Evolutionary conservation across 257 asterid species (phyloP).

Genomic region (Schizonepeta tenuifolia): DNA sequence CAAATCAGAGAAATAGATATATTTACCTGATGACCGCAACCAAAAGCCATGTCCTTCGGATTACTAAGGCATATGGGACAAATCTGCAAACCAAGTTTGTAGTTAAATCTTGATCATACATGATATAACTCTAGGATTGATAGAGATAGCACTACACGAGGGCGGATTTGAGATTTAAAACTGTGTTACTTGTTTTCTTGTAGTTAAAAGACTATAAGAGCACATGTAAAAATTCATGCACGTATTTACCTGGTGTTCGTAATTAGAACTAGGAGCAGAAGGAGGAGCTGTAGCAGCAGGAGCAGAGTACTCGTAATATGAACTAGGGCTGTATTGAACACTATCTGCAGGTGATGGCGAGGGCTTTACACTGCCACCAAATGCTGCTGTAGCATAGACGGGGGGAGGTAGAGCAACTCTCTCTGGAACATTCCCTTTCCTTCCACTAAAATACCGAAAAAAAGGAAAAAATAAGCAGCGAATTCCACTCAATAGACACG

Average conservation of each 20-base stretch:
- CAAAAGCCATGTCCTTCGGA: slow-evolving; percentile 92
- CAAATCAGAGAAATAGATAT: background rate
- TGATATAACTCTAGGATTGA: background rate
- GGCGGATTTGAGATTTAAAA: background rate
- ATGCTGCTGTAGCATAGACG: slow-evolving; percentile 46
- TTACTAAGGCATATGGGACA: slow-evolving; percentile 84
- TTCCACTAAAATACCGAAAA: slow-evolving; percentile 43
- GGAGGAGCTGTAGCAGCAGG: slow-evolving; percentile 51
- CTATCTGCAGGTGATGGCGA: slow-evolving; percentile 41
- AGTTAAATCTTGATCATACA: background rate
- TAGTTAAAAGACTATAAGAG: background rate
- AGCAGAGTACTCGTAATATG: slow-evolving; percentile 42
- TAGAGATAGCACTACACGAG: background rate
- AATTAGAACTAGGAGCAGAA: slow-evolving; percentile 57
- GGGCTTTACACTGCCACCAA: slow-evolving; percentile 43
- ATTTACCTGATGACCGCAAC: slow-evolving; percentile 94
- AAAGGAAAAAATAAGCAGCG: background rate
- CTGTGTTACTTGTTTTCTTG: background rate
- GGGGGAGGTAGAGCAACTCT: slow-evolving; percentile 89
- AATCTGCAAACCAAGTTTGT: slow-evolving; percentile 48
- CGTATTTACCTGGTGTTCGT: slow-evolving; percentile 61
- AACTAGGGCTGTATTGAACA: slow-evolving; percentile 47
- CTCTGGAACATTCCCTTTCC: slow-evolving; percentile 52
- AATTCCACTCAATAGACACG: background rate
- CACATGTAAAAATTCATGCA: background rate